Percentiles rank a stretch among this genome's conserved stretches.
Evolutionary conservation across 495 filamentous ascomycete species (phyloP).

Genomic region (Lindgomyces ingoldianus): DNA sequence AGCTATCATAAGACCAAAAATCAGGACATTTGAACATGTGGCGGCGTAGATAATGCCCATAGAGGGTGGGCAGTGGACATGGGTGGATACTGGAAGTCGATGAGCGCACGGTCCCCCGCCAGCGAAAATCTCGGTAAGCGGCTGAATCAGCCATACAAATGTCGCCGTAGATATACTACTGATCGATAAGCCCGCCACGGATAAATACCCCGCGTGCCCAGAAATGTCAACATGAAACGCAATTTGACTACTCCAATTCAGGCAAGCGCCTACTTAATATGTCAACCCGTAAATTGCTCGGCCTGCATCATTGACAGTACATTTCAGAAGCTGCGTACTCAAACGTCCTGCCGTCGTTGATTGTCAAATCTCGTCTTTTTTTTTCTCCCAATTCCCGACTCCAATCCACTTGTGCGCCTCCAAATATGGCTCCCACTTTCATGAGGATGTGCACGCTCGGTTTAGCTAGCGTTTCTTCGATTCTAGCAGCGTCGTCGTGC

Average conservation of each 20-base stretch:
- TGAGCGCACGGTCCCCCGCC: no score
- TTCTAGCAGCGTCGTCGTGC: not conserved
- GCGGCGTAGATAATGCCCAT: no score
- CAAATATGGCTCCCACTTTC: not conserved
- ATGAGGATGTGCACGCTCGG: not conserved
- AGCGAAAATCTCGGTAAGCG: no score
- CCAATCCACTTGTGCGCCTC: not conserved
- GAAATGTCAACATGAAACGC: not conserved
- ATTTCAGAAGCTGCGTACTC: not conserved
- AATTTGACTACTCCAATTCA: not conserved
- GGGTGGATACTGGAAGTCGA: no score
- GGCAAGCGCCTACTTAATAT: not conserved
- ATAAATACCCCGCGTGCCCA: not conserved
- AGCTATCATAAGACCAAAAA: no score
- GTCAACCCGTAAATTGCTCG: not conserved
- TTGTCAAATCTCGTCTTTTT: not conserved
- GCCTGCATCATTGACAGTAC: not conserved
- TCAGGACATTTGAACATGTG: no score
- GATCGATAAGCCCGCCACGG: not conserved
- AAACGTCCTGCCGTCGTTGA: not conserved
- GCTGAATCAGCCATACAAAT: no score
- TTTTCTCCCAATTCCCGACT: not conserved
- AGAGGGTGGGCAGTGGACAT: no score
- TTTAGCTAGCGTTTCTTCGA: not conserved
- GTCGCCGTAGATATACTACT: no score